Conservation (phyloP, 306 rosid genomes). For the Prunus mume region DNA sequence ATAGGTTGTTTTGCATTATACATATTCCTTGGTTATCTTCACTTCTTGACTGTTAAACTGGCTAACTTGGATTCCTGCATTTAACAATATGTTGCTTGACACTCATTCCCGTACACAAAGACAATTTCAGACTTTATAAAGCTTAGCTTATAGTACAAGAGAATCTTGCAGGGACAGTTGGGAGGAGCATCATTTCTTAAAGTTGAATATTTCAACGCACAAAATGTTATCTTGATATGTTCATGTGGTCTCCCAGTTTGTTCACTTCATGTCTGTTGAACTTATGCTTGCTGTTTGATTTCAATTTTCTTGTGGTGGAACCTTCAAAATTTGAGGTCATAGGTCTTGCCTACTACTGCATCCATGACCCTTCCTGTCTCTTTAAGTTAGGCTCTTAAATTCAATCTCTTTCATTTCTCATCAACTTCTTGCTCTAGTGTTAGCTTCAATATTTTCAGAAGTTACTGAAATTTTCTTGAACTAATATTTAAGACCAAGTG, state of each 20-base stretch:
- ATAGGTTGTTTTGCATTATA: background rate
- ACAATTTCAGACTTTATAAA: background rate
- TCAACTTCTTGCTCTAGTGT: background rate
- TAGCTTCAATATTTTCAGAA: background rate
- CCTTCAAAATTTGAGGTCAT: slow-evolving; percentile 1
- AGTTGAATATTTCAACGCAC: background rate
- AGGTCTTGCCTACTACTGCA: background rate
- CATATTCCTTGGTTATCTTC: background rate
- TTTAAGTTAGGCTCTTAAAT: background rate
- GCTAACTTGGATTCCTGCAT: background rate
- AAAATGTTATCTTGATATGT: background rate
- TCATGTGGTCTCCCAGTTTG: background rate
- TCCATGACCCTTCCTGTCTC: background rate
- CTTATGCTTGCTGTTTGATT: background rate
- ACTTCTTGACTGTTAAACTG: background rate
- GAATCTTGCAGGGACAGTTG: background rate
- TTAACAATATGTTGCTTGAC: background rate
- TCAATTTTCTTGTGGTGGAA: background rate
- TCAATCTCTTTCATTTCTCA: background rate
- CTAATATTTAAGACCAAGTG: background rate
- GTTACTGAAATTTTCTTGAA: background rate
- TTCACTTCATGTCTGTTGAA: background rate
- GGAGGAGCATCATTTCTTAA: background rate
- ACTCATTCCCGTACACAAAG: background rate
- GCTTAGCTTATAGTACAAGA: background rate